Conservation (phyloP, 768 basidiomycete species). For the Podaxis sp. region DNA sequence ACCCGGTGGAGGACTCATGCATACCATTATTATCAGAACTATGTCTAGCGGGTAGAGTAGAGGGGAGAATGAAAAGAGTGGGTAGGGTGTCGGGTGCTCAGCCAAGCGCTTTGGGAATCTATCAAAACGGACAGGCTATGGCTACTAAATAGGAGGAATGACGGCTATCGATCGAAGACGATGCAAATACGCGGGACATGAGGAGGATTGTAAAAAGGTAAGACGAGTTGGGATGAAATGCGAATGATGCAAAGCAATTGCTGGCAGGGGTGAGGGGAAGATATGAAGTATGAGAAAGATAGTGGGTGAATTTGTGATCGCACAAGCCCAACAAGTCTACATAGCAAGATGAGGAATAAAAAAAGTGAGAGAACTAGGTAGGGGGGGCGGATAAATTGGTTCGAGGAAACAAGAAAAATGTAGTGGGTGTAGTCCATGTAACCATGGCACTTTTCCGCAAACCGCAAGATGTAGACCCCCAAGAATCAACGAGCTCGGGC, state of each 20-base stretch:
- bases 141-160: background rate
- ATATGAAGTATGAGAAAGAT: too few species aligned
- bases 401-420: slow-evolving; percentile 6
- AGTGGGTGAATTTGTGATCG: background rate
- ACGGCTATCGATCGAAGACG: background rate
- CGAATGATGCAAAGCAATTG: background rate
- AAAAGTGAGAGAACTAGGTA: background rate
- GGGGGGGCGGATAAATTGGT: background rate
- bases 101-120: background rate
- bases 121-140: background rate
- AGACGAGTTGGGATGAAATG: background rate
- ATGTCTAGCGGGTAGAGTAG: slow-evolving; percentile 9
- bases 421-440: slow-evolving; percentile 19
- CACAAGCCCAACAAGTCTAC: slow-evolving; percentile 7
- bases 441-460: background rate
- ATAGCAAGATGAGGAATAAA: background rate
- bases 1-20: background rate
- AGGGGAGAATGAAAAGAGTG: background rate
- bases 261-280: background rate
- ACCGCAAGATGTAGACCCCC: background rate
- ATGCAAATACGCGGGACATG: background rate
- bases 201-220: background rate
- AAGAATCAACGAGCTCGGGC: background rate
- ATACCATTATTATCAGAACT: slow-evolving; percentile 8
- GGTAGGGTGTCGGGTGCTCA: background rate